These are phyloP conservation scores for Pyrenula massariospora DNA, from an alignment of 495 filamentous ascomycete species.

Conservation along the genomic window DNA sequence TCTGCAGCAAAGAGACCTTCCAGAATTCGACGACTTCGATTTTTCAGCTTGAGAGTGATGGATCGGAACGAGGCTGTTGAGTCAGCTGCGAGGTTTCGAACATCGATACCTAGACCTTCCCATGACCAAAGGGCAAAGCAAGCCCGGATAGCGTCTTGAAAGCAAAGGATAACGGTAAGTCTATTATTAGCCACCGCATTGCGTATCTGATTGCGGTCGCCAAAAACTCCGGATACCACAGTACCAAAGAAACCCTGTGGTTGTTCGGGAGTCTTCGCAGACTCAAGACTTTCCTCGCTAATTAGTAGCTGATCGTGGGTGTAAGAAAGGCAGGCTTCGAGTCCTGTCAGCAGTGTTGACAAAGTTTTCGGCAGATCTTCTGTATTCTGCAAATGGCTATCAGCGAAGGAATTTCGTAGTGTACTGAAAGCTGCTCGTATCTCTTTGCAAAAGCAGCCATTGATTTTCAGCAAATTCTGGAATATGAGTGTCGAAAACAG, in stretches of 20 bases:
- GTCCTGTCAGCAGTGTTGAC: constrained; percentile 67
- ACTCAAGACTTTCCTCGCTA: constrained; percentile 58
- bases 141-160: constrained; percentile 86
- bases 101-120: constrained; percentile 50
- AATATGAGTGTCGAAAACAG: constrained; percentile 75
- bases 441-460: constrained; percentile 75
- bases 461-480: constrained; percentile 78
- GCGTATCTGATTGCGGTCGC: constrained; percentile 62
- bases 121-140: constrained; percentile 95
- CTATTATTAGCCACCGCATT: constrained; percentile 82
- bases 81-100: constrained; percentile 13
- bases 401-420: constrained; percentile 44
- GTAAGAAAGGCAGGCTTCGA: constrained; percentile 79
- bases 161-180: constrained; percentile 86
- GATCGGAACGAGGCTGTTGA: constrained; percentile 80
- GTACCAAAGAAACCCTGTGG: constrained; percentile 89
- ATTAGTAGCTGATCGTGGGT: constrained; percentile 73
- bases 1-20: constrained; percentile 92
- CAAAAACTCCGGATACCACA: constrained; percentile 89
- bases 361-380: constrained; percentile 25
- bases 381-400: constrained; percentile 10
- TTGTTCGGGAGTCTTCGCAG: constrained; percentile 70
- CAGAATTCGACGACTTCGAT: constrained; percentile 72
- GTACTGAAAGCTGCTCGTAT: constrained; percentile 56
- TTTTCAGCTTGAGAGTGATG: constrained; percentile 78